A percentile compares a stretch with the other conserved stretches of the same genome.
These are phyloP conservation scores for Venturia nashicola DNA, from an alignment of 2,329 filamentous ascomycete species.

Conservation along the genomic window DNA sequence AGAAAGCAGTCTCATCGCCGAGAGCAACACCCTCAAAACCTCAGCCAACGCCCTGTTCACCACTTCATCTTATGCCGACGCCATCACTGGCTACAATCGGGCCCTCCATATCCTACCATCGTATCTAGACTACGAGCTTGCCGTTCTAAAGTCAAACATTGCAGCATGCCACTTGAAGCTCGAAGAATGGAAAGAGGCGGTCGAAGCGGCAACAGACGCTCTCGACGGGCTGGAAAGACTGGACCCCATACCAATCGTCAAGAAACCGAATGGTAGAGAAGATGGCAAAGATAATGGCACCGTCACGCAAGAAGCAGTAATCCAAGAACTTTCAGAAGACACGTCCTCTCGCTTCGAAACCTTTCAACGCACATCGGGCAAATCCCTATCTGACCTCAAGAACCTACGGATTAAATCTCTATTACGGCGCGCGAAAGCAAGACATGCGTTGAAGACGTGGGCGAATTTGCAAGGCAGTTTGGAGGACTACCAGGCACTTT, in stretches of 20 bases:
- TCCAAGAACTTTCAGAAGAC: conserved; percentile 39
- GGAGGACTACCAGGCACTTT: conserved; percentile 59
- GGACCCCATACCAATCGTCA: conserved; percentile 26
- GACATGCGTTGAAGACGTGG: conserved; percentile 64
- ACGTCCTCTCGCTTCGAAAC: conserved; percentile 29
- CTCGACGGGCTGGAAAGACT: conserved; percentile 61
- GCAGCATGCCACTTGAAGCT: conserved; percentile 80
- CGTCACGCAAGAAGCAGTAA: conserved; percentile 23
- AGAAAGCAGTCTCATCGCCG: conserved; percentile 41
- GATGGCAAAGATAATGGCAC: conserved; percentile 14
- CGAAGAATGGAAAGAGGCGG: conserved; percentile 71
- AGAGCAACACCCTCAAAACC: conserved; percentile 62
- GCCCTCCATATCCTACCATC: conserved; percentile 68
- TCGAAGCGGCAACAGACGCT: conserved; percentile 59
- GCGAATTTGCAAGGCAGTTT: conserved; percentile 65
- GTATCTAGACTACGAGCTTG: conserved; percentile 78
- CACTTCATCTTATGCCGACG: conserved; percentile 57
- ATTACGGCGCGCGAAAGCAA: conserved; percentile 63
- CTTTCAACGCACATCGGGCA: conserved; percentile 26
- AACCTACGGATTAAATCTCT: conserved; percentile 75
- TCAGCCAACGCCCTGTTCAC: conserved; percentile 73
- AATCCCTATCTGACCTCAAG: conserved; percentile 47
- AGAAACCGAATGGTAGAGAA: conserved; percentile 13
- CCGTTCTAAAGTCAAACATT: conserved; percentile 79
- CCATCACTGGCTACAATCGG: conserved; percentile 71